Evolutionary conservation across 2,329 filamentous ascomycete species (phyloP), one percentile per base, ranked within the genome.

Genomic region (Penicillium sclerotigenum): DNA sequence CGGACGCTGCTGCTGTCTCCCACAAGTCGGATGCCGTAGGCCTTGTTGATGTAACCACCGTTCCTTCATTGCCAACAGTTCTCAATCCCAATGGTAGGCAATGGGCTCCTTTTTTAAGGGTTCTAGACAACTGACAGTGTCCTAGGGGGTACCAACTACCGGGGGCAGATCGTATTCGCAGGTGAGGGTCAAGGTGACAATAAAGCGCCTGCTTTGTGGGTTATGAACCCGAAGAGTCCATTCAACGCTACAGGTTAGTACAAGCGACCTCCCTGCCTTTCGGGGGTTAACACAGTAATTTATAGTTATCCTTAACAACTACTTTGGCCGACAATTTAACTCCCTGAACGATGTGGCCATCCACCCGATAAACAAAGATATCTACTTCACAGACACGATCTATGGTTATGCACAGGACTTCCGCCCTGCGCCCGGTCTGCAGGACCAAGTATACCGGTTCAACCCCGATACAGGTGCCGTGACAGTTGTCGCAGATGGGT

Each of bases 241-340:
- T 63, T 55, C n/a, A 62, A 63, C 31, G 57, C 61, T 5, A 60
- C 60, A 28, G 51, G 61, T 53, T 13, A 37, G 48, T 45, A 29
- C 29, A 10, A 5, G 22, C 11, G 10, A 24, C 9, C 11, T 43
- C 22, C 20, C 14, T 18, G 2, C 2, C 4, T 37, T 28, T 43
- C 13, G 4, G 7, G 38, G 0, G 13, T 22, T 42, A 24, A 37
- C 34, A 10, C n/a, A n/a, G 3, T 14, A 9, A 3, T 9, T 33
- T 16, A n/a, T 26, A 63, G 61, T 61, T 5, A 55, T 64, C 11
- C 41, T 64, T 31, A 64, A 64, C 47, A 64, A 64, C 45, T 64
- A 57, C 51, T 64, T 63, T 37, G 62, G 62, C 31, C 59, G 60
- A 5, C 60, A 62, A 34, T 64, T 64, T 29, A 64, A 62, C 36